Percentiles rank a stretch among this genome's conserved stretches.
Evolutionary conservation across 2,329 filamentous ascomycete species (phyloP).

Genomic region (Immersiporthe knoxdaviesiana): DNA sequence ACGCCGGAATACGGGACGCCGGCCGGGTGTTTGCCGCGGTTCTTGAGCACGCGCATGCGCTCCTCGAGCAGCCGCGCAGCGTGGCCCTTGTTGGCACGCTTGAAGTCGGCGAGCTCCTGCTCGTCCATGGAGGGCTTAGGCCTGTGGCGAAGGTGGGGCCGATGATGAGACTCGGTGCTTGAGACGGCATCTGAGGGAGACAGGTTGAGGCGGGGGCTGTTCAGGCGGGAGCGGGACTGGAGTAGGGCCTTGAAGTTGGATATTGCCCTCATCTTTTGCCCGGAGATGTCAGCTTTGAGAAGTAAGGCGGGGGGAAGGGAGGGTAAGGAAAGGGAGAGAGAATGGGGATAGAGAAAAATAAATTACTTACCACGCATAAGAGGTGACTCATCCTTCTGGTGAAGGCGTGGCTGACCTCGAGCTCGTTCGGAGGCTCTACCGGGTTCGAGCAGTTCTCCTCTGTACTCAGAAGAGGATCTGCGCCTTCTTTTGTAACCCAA

Average conservation of each 20-base stretch:
- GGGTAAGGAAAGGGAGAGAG: not conserved
- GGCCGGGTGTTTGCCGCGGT: slow-evolving; percentile 10
- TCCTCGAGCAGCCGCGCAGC: slow-evolving; percentile 54
- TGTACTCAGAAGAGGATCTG: slow-evolving; percentile 75
- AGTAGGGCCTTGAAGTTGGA: slow-evolving; percentile 82
- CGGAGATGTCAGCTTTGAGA: slow-evolving; percentile 16
- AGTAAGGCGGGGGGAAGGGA: not conserved
- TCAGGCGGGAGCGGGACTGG: slow-evolving; percentile 24
- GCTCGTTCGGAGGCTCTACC: slow-evolving; percentile 82
- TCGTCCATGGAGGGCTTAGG: slow-evolving; percentile 28
- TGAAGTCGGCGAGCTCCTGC: slow-evolving; percentile 31
- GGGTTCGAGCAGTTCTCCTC: slow-evolving; percentile 86
- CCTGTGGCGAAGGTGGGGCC: not conserved
- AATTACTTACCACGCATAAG: slow-evolving; percentile 69
- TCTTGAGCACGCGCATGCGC: slow-evolving; percentile 46
- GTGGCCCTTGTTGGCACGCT: slow-evolving; percentile 48
- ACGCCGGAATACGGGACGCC: not conserved
- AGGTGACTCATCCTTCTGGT: slow-evolving; percentile 87
- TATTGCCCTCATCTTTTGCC: slow-evolving; percentile 74
- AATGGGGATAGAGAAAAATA: not conserved
- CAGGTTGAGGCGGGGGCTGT: slow-evolving; percentile 37
- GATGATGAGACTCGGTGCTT: slow-evolving; percentile 31
- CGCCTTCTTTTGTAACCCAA: slow-evolving; percentile 85
- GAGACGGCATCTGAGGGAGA: slow-evolving; percentile 33
- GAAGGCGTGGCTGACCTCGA: slow-evolving; percentile 88